Evolutionary conservation across 148 eudicot species (phyloP), one percentile per base, ranked within the genome.

Genomic region (Fagopyrum homotropicum): DNA sequence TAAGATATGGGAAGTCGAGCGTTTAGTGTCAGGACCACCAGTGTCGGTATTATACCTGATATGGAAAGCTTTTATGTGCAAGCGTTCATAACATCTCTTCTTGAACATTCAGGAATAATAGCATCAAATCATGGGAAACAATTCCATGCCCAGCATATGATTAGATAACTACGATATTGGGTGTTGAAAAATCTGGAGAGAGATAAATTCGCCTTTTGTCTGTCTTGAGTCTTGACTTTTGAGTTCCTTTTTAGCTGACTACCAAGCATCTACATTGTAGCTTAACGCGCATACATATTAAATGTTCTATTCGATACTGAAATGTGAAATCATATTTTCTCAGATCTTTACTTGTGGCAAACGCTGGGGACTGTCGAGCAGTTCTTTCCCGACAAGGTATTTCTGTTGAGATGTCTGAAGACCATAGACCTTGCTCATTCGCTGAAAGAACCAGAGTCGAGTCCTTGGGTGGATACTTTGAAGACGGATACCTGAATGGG

Each of bases 331-430:
- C 75, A 61, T 74, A 74, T 75, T 81, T 73, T 40, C 56, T 52
- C 93, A 95, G 97, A 83, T 95, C 99, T 72, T 81, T 92, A 77
- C 99, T 92, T 35, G 99, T 95, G 52, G 99, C 99, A 19, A 95
- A 95, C 80, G 99, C 93, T 44, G 99, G 99, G 77, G 99, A 92
- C 78, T 92, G 97, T 69, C 85, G 97, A 73, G 98, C 98, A 3
- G 93, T 94, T 72, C 82, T 91, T 48, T 96, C 97, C 17, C 85
- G 97, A 14, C 79, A 76, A 48, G 98, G 99, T 50, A 16, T 85
- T 47, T 97, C 95, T 43, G 45, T 96, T 55, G 98, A 86, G 74
- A 89, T 96, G 98, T 96, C 98, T 7, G 73, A 80, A 80, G 99
- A 92, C 84, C 99, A 96, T 82, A 81, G 87, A 73, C 97, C 98